Evolutionary conservation across 179 eudicot species (phyloP), one percentile per base, ranked within the genome.

Genomic region (Dionaea muscipula): DNA sequence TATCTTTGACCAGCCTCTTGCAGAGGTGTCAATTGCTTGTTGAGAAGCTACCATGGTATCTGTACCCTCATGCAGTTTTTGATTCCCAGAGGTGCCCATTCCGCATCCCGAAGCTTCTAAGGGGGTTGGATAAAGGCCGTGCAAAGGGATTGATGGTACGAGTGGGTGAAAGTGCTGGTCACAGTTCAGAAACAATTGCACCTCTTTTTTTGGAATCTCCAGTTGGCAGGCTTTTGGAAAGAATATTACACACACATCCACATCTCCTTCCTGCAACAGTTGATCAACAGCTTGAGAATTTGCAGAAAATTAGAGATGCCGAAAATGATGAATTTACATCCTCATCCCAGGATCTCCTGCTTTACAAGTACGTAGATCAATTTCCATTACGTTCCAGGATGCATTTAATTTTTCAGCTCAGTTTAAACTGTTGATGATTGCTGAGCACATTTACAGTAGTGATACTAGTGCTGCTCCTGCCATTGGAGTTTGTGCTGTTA

Each of bases 201-300:
- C 99, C 99, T 46, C 67, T 85, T 75, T 68, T 69, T 47, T 69
- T 93, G 64, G 89, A 88, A 62, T 81, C 99, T 59, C 78, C 96
- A 26, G 76, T 75, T 59, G 99, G 99, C 57, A 86, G 77, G 73
- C 73, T 88, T 48, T 74, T 93, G 75, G 78, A 59, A 25, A 86
- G 88, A 66, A 81, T 93, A 39, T 47, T 87, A 75, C 86, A 78
- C 64, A 87, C 87, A 43, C 94, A 93, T 54, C 96, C 94, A 5
- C 96, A 93, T 75, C 83, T 84, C 26, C 77, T 82, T 52, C 82
- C 86, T 22, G 82, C 94, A 66, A 77, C 99, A 44, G 76, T 89
- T 60, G 96, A 93, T 59, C 99, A 87, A 61, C 94, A 88, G 68
- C 99, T 93, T 33, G 95, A 93, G 81, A 74, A 72, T 70, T 77